Base-by-base conservation (phyloP, 306 rosid genomes). In the Pterocarpus santalinus region DNA sequence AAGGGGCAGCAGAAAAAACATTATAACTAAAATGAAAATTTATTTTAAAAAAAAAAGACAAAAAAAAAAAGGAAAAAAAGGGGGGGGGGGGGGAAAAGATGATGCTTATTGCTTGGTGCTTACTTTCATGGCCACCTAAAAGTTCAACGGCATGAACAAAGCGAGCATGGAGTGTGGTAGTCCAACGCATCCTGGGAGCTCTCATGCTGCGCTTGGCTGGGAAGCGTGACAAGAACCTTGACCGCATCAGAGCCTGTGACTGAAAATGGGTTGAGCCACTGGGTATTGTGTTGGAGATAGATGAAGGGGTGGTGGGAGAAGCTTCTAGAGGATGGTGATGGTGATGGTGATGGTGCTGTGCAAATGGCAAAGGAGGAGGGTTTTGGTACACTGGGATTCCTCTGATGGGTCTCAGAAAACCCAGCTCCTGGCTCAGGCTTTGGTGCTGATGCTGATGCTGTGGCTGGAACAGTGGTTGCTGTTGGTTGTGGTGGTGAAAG, bases 111-210 rank as follows among this genome's bases (percentile, higher is more conserved):
- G 10, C 10, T 43, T 43, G 56, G 28, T 64, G 82, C 91, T 79
- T 86, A 95, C 99, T 95, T 90, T 95, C 99, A 85, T 92, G 99
- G 86, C 99, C 99, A 75, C 99, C 99, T 47, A 96, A 84, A 12
- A 96, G 98, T 63, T 96, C 97, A 64, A 96, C 99, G 13, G 99
- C 99, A 49, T 96, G 99, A 77, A 93, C 99, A 69, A 96, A 96
- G 36, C 98, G 96, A 85, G 98, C 97, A 65, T 96, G 99, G 58
- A 96, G 98, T 5, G 97, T 92, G 3, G 94, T 88, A 75, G 99
- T 96, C 98, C 99, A 96, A 14, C 99, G 91, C 99, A 96, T 96
- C 89, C 99, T 69, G 0, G 99, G 99, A n/a, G 99, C 97, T 71
- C 99, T 88, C 94, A 93, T 95, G 92, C 98, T 90, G 4, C 99